Base-by-base conservation (phyloP, 1,284 basidiomycete species). In the Microbotryum scabiosae region DNA sequence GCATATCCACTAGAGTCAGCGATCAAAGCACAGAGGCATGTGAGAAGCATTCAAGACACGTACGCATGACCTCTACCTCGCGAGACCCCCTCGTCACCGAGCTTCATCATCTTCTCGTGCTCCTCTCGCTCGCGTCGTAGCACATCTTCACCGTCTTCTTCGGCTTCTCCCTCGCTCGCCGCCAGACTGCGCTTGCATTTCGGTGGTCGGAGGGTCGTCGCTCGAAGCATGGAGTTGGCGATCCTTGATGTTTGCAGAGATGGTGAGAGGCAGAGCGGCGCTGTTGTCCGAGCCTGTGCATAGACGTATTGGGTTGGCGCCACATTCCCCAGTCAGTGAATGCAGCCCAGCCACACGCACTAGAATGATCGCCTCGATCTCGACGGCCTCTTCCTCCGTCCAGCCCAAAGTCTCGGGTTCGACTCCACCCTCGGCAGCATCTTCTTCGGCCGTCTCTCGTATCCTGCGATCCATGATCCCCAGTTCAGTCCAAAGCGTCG, bases 201-300 rank as follows among this genome's bases (percentile, higher is more conserved):
- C 2, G 63, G 69, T 18, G 70, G 65, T 20, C 64, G 55, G 2
- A 67, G 60, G 6, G 65, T 60, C n/a, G 69, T 70, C 0, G 65
- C 69, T n/a, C 66, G 65, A 2, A 69, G 63, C 61, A 71, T 63
- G 25, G 62, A 60, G 48, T 72, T 71, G 25, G 71, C 71, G 52
- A 72, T 66, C 7, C 70, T 60, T 2, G 63, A 59, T 8, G 70
- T 65, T 56, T 70, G 69, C 10, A 70, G 56, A 25, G 66, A 69
- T 1, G 71, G 70, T 5, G 61, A 59, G 46, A 72, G 62, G 56
- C 71, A 72, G 9, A 72, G 54, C 5, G 69, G 66, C 1, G 70
- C 59, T 7, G 61, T 52, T 0, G 71, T 72, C 8, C 69, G 62
- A 25, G 65, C 67, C 69, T 70, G 51, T 9, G 20, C 3, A 6